A percentile compares a stretch with the other conserved stretches of the same genome.
phyloP scores from a whole-genome alignment of 306 rosid genomes.

The Malus sieversii region DNA sequence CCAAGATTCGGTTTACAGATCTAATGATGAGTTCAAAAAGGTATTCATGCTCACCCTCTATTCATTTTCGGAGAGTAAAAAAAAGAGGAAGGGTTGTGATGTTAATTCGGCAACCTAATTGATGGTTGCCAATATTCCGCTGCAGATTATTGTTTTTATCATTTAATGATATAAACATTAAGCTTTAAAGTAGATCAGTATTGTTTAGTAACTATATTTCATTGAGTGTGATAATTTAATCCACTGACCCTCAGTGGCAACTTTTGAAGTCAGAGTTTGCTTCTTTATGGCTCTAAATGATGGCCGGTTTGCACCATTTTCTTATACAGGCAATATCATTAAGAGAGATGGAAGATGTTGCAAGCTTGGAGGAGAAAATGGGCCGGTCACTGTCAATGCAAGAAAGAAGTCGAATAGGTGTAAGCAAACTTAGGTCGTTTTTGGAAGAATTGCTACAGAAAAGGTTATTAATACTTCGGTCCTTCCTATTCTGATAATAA shows the following conservation, averaged over 20 bases:
- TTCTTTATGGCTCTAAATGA: neutral
- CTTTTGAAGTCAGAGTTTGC: neutral
- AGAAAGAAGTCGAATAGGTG: conserved; percentile 90
- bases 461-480: conserved; percentile 33
- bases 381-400: conserved; percentile 63
- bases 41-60: conserved; percentile 15
- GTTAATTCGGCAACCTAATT: neutral
- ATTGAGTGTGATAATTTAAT: neutral
- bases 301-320: neutral
- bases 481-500: neutral
- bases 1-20: conserved; percentile 53
- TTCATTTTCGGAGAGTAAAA: neutral
- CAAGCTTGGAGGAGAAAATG: conserved; percentile 74
- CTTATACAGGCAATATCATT: conserved; percentile 60
- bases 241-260: neutral
- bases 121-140: neutral
- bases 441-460: conserved; percentile 84
- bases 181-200: neutral
- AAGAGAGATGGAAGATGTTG: conserved; percentile 82
- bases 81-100: neutral
- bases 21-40: conserved; percentile 93
- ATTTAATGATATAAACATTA: neutral
- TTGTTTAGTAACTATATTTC: neutral
- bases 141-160: neutral
- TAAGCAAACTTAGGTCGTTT: conserved; percentile 76